Conservation (phyloP, 179 eudicot genomes). For the Drosera spatulata region DNA sequence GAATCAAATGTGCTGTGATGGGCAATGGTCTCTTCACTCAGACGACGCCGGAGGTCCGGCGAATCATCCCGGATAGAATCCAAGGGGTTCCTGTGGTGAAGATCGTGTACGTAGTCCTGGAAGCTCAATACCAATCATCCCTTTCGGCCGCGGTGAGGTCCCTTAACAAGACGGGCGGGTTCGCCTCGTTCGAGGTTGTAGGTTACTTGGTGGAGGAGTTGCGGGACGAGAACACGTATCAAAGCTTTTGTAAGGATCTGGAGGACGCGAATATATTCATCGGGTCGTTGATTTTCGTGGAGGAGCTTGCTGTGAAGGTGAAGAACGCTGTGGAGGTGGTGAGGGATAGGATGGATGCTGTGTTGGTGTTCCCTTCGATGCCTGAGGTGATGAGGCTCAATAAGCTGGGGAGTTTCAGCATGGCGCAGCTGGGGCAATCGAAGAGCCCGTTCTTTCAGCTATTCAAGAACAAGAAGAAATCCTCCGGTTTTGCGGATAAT, state of each 20-base stretch:
- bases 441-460: constrained; percentile 93
- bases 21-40: constrained; percentile 97
- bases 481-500: constrained; percentile 90
- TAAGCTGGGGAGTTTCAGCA: constrained; percentile 86
- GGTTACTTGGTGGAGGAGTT: constrained; percentile 98
- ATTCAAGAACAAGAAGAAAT: constrained; percentile 76
- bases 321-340: constrained; percentile 88
- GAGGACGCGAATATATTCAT: constrained; percentile 89
- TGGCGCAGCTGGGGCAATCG: constrained; percentile 95
- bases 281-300: constrained; percentile 92
- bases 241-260: constrained; percentile 66
- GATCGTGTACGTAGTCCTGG: constrained; percentile 85
- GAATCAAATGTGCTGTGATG: constrained; percentile 45
- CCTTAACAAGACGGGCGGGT: constrained; percentile 37
- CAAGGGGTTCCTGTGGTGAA: constrained; percentile 68
- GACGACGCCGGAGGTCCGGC: constrained; percentile 79
- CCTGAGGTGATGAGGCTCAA: constrained; percentile 99
- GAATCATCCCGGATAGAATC: constrained; percentile 62
- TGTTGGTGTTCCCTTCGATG: constrained; percentile 95
- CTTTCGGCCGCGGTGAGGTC: constrained; percentile 64
- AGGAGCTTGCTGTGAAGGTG: constrained; percentile 83
- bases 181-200: constrained; percentile 75
- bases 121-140: constrained; percentile 96
- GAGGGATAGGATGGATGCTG: constrained; percentile 88
- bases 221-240: constrained; percentile 56